Evolutionary conservation across 306 rosid species (phyloP).

Genomic region (Pyrus bretschneideri): DNA sequence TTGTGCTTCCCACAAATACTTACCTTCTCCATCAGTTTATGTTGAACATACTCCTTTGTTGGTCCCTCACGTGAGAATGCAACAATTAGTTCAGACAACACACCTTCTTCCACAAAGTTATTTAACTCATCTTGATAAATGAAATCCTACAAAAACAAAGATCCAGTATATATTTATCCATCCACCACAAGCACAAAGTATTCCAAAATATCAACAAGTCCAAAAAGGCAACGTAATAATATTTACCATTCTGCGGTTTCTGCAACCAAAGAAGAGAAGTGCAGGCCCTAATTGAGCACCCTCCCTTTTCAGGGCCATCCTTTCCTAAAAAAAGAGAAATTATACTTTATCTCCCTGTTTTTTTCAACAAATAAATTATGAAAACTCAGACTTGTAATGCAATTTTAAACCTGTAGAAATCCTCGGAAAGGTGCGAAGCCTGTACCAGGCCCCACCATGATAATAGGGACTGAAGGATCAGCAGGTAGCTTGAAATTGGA

Average conservation of each 20-base stretch:
- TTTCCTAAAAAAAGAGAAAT: conserved; percentile 56
- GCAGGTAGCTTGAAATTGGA: conserved; percentile 87
- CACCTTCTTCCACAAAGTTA: conserved; percentile 59
- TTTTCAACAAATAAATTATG: not conserved
- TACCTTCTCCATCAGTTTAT: conserved; percentile 71
- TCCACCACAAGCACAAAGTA: not conserved
- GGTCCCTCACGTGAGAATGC: conserved; percentile 89
- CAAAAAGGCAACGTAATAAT: not conserved
- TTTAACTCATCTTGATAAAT: conserved; percentile 88
- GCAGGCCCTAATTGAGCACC: conserved; percentile 79
- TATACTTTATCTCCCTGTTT: not conserved
- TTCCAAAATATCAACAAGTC: not conserved
- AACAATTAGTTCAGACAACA: conserved; percentile 63
- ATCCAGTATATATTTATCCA: conserved; percentile 12
- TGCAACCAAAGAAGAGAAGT: conserved; percentile 85
- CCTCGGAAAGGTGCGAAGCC: conserved; percentile 99
- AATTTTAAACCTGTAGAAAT: conserved; percentile 69
- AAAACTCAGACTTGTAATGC: conserved; percentile 5
- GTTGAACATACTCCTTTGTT: conserved; percentile 81
- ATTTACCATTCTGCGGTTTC: conserved; percentile 82
- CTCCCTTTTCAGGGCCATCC: conserved; percentile 63
- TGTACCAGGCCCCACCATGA: conserved; percentile 98
- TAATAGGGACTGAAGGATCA: conserved; percentile 60
- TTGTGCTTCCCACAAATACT: conserved; percentile 18
- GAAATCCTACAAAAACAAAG: conserved; percentile 55